Conservation (phyloP, 805 yeast species). For the Saturnispora besseyi region DNA sequence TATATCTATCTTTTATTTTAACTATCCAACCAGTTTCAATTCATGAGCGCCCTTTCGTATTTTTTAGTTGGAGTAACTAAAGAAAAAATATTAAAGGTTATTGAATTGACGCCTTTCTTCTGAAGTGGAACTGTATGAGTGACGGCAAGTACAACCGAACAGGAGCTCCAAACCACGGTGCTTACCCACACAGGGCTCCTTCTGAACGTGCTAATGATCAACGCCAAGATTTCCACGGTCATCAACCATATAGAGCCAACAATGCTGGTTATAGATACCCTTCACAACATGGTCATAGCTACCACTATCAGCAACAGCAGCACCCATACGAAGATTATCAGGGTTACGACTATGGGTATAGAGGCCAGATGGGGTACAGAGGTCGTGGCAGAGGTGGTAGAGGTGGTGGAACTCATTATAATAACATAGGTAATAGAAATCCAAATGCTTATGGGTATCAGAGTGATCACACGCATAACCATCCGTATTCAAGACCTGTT, state of each 20-base stretch:
- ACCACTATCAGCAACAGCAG: background rate
- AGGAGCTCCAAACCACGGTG: background rate
- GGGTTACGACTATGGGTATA: constrained; percentile 1
- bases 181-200: background rate
- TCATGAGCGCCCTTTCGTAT: background rate
- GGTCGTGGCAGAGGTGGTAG: constrained; percentile 4
- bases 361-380: background rate
- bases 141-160: background rate
- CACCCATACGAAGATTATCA: constrained; percentile 2
- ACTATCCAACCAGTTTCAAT: background rate
- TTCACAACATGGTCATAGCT: background rate
- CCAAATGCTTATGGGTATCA: constrained; percentile 1
- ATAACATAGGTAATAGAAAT: background rate
- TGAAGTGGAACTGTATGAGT: background rate
- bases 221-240: background rate
- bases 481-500: background rate
- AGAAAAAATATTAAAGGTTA: background rate
- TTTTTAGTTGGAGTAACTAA: background rate
- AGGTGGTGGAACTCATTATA: constrained; percentile 1
- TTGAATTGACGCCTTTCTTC: background rate
- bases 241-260: background rate
- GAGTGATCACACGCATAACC: background rate
- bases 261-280: background rate
- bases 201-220: background rate
- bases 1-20: background rate